phyloP scores from a whole-genome alignment of 2,329 filamentous ascomycete genomes.

The Acrocalymma vagum region DNA sequence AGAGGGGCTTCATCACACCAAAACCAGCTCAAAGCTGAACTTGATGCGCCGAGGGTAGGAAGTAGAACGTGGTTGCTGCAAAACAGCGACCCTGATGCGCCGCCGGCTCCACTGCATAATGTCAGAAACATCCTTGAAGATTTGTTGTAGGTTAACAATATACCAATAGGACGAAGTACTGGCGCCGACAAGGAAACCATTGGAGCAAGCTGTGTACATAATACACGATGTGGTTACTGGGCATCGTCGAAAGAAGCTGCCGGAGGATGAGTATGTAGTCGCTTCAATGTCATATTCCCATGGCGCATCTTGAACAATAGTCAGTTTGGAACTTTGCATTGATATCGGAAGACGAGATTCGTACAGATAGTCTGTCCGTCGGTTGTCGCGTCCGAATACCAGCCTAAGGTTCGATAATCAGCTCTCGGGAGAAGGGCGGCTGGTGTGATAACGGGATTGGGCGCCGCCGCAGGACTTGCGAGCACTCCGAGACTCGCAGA shows the following conservation, averaged over 20 bases:
- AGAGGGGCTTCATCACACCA: slow-evolving; percentile 15
- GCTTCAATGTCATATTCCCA: slow-evolving; percentile 11
- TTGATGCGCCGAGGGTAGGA: slow-evolving; percentile 4
- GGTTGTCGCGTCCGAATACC: slow-evolving; percentile 12
- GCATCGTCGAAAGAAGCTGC: slow-evolving; percentile 14
- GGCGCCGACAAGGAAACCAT: slow-evolving; percentile 6
- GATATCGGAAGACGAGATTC: too few species aligned
- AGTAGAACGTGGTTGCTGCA: slow-evolving; percentile 16
- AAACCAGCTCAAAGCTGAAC: slow-evolving; percentile 5
- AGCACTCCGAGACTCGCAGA: too few species aligned
- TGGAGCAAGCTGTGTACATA: slow-evolving; percentile 14
- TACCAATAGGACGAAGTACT: slow-evolving; percentile 11
- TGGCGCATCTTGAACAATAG: slow-evolving; percentile 7
- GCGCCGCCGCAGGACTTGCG: too few species aligned
- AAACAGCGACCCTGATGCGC: slow-evolving; percentile 5
- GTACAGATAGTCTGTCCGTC: slow-evolving; percentile 10
- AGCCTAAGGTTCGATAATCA: slow-evolving; percentile 8
- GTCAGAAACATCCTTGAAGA: background rate
- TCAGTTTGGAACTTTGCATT: background rate
- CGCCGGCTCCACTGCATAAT: slow-evolving; percentile 9
- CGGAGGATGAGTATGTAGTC: slow-evolving; percentile 9
- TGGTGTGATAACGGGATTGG: too few species aligned
- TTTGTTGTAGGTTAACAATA: too few species aligned
- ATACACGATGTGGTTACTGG: slow-evolving; percentile 6
- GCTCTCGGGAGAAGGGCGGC: slow-evolving; percentile 10